Conservation (phyloP, 352 stramenopile genomes). For the Globisporangium middletonii region DNA sequence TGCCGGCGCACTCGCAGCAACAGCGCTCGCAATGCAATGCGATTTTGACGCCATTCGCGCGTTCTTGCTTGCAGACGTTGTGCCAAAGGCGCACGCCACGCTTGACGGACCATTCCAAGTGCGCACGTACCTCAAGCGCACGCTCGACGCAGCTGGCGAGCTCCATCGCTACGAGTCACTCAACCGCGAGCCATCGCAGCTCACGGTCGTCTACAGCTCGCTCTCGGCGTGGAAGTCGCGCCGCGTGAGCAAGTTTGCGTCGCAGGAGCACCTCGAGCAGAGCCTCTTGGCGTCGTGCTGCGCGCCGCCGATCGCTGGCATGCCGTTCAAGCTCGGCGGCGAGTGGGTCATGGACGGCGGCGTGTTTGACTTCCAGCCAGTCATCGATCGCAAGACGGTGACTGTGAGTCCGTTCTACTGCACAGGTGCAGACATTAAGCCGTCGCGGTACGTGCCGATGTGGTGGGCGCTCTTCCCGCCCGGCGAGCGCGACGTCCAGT, state of each 20-base stretch:
- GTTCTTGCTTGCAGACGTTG: constrained; percentile 51
- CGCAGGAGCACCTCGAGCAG: constrained; percentile 49
- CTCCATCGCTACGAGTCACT: constrained; percentile 46
- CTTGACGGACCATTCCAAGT: constrained; percentile 57
- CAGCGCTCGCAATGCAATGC: constrained; percentile 59
- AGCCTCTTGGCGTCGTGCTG: constrained; percentile 78
- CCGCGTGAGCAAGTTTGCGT: constrained; percentile 62
- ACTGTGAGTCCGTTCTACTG: constrained; percentile 86
- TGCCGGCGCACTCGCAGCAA: constrained; percentile 64
- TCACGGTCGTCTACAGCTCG: constrained; percentile 72
- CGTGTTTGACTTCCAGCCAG: constrained; percentile 78
- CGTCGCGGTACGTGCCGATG: constrained; percentile 86
- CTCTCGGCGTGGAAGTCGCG: constrained; percentile 65
- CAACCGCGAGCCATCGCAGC: constrained; percentile 29
- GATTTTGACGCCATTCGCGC: constrained; percentile 69
- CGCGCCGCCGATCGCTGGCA: constrained; percentile 66
- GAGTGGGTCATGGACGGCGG: constrained; percentile 87
- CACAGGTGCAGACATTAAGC: constrained; percentile 84
- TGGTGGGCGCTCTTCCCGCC: constrained; percentile 82
- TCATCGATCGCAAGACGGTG: constrained; percentile 64
- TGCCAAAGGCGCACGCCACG: constrained; percentile 46
- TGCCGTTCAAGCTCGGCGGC: constrained; percentile 76
- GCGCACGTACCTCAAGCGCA: constrained; percentile 54
- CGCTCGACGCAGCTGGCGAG: constrained; percentile 26
- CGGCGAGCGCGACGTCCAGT: constrained; percentile 58